Conservation (phyloP, 768 basidiomycete genomes). For the Clavaria fumosa region DNA sequence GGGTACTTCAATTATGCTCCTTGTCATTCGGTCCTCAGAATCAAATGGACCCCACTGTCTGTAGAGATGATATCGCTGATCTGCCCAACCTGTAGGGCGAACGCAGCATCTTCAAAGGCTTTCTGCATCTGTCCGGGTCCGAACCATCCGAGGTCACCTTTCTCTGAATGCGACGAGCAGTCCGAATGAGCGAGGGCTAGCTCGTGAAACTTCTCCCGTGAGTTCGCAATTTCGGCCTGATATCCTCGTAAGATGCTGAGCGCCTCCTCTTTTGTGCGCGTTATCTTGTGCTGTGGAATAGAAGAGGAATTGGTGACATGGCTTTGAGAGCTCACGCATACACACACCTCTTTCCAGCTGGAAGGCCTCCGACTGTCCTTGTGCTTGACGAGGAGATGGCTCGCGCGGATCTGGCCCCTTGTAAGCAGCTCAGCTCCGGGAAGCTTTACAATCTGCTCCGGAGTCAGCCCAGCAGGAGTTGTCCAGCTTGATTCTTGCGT, state of each 20-base stretch:
- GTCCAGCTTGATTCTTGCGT: slow-evolving; percentile 75
- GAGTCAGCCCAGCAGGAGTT: slow-evolving; percentile 41
- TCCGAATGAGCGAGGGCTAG: slow-evolving; percentile 72
- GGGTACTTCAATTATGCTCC: no score
- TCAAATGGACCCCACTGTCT: slow-evolving; percentile 90
- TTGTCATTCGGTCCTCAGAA: slow-evolving; percentile 76
- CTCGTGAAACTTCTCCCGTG: slow-evolving; percentile 50
- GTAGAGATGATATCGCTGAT: slow-evolving; percentile 76
- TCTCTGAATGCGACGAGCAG: slow-evolving; percentile 70
- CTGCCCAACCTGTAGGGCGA: slow-evolving; percentile 50
- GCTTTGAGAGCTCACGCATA: slow-evolving; percentile 2
- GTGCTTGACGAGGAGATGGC: slow-evolving; percentile 92
- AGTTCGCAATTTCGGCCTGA: slow-evolving; percentile 41
- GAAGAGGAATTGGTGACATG: slow-evolving; percentile 1
- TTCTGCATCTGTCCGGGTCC: slow-evolving; percentile 88
- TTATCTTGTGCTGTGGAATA: slow-evolving; percentile 51
- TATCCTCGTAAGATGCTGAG: slow-evolving; percentile 57
- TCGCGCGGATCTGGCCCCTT: slow-evolving; percentile 54
- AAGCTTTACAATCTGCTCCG: slow-evolving; percentile 42
- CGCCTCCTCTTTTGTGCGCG: slow-evolving; percentile 81
- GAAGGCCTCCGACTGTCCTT: slow-evolving; percentile 59
- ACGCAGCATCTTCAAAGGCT: slow-evolving; percentile 87
- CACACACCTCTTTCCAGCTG: slow-evolving; percentile 70
- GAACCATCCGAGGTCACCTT: slow-evolving; percentile 85
- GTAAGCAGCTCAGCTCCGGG: slow-evolving; percentile 50